These are phyloP conservation scores for Irpex sp. DNA, from an alignment of 1,284 basidiomycete species.

Conservation along the genomic window DNA sequence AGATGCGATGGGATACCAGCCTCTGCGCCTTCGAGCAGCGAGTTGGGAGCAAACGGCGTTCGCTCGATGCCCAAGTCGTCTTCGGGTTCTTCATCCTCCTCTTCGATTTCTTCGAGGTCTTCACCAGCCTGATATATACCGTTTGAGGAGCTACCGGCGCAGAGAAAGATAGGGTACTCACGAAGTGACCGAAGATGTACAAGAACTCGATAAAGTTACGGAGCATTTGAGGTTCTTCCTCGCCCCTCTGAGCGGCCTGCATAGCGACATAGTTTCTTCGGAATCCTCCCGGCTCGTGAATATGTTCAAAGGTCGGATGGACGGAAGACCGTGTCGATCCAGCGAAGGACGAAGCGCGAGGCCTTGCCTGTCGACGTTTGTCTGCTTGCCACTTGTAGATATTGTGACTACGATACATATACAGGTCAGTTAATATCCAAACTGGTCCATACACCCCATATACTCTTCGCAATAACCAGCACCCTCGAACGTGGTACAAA, in stretches of 20 bases:
- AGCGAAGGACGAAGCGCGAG: conserved; percentile 72
- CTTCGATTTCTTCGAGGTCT: conserved; percentile 83
- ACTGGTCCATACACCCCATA: too few species aligned
- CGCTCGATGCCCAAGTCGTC: conserved; percentile 7
- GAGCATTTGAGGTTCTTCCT: conserved; percentile 61
- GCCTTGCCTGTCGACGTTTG: conserved; percentile 55
- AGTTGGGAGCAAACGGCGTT: not conserved
- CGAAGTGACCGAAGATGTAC: conserved; percentile 91
- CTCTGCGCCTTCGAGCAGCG: conserved; percentile 24
- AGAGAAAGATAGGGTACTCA: conserved; percentile 39
- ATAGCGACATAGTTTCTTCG: conserved; percentile 81
- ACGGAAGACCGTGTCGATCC: conserved; percentile 46
- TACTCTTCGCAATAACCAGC: not conserved
- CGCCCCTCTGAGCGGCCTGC: conserved; percentile 64
- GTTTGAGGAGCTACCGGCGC: not conserved
- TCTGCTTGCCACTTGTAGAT: conserved; percentile 93
- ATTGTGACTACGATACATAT: conserved; percentile 57
- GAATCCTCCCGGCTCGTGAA: conserved; percentile 93
- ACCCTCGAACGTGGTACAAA: not conserved
- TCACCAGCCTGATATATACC: conserved; percentile 72
- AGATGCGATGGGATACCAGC: conserved; percentile 7
- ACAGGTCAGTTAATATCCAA: too few species aligned
- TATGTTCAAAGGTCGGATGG: conserved; percentile 81
- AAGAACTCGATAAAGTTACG: conserved; percentile 93
- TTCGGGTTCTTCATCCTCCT: conserved; percentile 28